Percentiles rank a stretch among this genome's conserved stretches.
These are phyloP conservation scores for Pseudogymnoascus sp. DNA, from an alignment of 2,329 filamentous ascomycete species.

Conservation along the genomic window DNA sequence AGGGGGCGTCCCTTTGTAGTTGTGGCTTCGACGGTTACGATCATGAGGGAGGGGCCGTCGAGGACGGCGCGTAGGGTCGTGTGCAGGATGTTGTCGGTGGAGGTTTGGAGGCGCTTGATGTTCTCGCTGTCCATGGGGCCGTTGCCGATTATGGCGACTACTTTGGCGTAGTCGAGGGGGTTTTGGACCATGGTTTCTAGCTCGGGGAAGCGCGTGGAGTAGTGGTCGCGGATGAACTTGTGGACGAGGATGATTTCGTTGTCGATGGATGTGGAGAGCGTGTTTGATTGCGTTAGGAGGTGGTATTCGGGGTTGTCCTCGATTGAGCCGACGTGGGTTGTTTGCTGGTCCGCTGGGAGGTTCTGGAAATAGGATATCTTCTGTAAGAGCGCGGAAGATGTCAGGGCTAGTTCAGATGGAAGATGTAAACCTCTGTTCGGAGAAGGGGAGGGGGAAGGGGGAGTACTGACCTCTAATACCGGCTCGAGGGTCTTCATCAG, in stretches of 20 bases:
- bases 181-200: slow-evolving; percentile 84
- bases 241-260: slow-evolving; percentile 88
- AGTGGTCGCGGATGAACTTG: slow-evolving; percentile 94
- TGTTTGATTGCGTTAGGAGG: slow-evolving; percentile 80
- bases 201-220: slow-evolving; percentile 87
- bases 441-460: slow-evolving; percentile 18
- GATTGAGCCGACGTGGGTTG: slow-evolving; percentile 66
- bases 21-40: slow-evolving; percentile 89
- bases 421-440: slow-evolving; percentile 53
- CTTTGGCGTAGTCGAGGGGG: slow-evolving; percentile 89
- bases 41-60: slow-evolving; percentile 87
- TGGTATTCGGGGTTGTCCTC: slow-evolving; percentile 91
- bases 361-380: slow-evolving; percentile 73
- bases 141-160: slow-evolving; percentile 87
- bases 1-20: slow-evolving; percentile 77
- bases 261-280: slow-evolving; percentile 83
- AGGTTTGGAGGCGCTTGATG: slow-evolving; percentile 71
- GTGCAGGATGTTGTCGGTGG: slow-evolving; percentile 69
- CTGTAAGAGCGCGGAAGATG: slow-evolving; percentile 49
- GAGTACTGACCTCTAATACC: slow-evolving; percentile 66
- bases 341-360: slow-evolving; percentile 55
- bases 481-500: slow-evolving; percentile 77
- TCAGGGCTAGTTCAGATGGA: slow-evolving; percentile 57
- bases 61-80: slow-evolving; percentile 70
- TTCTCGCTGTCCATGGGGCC: slow-evolving; percentile 73